phyloP scores from a whole-genome alignment of 495 filamentous ascomycete species.

The Letharia lupina region DNA sequence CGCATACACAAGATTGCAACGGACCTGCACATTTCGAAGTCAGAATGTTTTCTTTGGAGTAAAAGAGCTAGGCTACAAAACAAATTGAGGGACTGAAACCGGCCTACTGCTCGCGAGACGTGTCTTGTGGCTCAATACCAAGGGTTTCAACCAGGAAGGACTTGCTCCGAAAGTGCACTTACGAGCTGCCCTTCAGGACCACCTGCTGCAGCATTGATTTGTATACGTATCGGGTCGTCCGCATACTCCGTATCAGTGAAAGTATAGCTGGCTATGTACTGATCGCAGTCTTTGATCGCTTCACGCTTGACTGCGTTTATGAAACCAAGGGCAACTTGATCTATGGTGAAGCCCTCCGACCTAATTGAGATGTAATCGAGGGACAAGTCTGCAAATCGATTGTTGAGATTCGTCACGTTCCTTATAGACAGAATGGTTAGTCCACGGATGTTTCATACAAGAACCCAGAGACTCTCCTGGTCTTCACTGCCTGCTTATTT shows the following conservation, averaged over 20 bases:
- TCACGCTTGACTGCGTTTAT: constrained; percentile 5
- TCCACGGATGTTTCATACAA: not conserved
- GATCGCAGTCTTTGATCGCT: not conserved
- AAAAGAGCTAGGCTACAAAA: no score
- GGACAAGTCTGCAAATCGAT: constrained; percentile 8
- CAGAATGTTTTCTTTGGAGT: no score
- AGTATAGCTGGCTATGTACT: constrained; percentile 2
- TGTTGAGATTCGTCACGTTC: not conserved
- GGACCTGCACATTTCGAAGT: not conserved
- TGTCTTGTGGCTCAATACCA: no score
- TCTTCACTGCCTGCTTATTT: not conserved
- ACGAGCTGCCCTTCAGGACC: not conserved
- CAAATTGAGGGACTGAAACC: no score
- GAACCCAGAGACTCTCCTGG: not conserved
- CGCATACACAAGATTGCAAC: not conserved
- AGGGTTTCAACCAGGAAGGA: no score
- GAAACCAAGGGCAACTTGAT: constrained; percentile 8
- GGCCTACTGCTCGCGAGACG: no score
- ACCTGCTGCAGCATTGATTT: not conserved
- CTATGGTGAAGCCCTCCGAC: not conserved
- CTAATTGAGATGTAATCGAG: not conserved
- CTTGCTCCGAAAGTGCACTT: no score
- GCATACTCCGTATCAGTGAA: not conserved
- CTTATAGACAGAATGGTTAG: not conserved
- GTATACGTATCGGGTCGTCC: not conserved